Percentiles rank a stretch among this genome's conserved stretches.
Evolutionary conservation across 768 basidiomycete genomes (phyloP).

Genomic region (Phaffia australis): DNA sequence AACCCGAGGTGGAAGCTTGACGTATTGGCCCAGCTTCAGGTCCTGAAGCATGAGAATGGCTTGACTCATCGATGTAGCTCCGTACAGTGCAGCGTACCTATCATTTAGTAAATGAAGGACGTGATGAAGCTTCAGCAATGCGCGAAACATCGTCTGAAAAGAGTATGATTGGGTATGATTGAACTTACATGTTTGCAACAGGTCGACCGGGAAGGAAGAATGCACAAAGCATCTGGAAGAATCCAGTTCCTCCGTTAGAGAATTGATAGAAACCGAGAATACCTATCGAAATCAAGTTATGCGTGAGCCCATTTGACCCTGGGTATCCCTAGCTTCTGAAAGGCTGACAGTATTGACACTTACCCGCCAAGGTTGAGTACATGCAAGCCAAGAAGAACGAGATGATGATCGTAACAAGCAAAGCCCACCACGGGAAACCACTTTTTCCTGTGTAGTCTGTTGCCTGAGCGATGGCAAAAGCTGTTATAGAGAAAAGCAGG

Average conservation of each 20-base stretch:
- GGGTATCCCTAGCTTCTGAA: too few species aligned
- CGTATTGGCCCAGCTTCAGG: conserved; percentile 31
- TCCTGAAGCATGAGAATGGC: conserved; percentile 30
- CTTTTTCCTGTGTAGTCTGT: conserved; percentile 24
- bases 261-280: conserved; percentile 26
- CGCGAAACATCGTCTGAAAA: too few species aligned
- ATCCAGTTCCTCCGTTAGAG: conserved; percentile 26
- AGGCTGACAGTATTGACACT: too few species aligned
- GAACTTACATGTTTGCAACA: conserved; percentile 33
- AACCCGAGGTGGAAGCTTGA: conserved; percentile 30
- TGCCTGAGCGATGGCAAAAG: conserved; percentile 16
- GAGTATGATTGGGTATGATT: neutral
- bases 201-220: conserved; percentile 29
- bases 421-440: conserved; percentile 32
- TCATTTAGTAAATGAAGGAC: neutral
- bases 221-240: conserved; percentile 29
- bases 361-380: neutral
- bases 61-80: conserved; percentile 26
- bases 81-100: conserved; percentile 29
- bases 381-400: conserved; percentile 23
- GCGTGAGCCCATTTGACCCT: neutral
- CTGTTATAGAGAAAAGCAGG: neutral
- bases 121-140: neutral
- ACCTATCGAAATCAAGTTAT: conserved; percentile 19
- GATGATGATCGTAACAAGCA: conserved; percentile 28